Conservation (phyloP, 768 basidiomycete species). For the Megacollybia marginata region DNA sequence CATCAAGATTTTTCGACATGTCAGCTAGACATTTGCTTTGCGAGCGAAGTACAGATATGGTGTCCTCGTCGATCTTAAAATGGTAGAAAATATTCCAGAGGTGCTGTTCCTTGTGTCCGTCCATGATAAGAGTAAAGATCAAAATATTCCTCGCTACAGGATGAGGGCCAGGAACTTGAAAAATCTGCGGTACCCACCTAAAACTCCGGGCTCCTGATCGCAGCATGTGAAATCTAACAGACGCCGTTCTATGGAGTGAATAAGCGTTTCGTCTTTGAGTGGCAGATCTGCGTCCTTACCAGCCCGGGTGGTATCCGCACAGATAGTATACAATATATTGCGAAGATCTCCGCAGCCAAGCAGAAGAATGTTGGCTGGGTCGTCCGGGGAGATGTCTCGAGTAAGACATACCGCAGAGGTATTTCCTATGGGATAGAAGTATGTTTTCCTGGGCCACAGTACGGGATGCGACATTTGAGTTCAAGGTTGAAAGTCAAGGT, state of each 20-base stretch:
- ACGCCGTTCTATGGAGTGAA: slow-evolving; percentile 14
- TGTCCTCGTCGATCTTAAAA: slow-evolving; percentile 31
- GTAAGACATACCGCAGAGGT: slow-evolving; percentile 46
- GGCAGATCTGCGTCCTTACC: neutral
- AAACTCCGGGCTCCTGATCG: slow-evolving; percentile 38
- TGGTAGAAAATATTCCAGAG: slow-evolving; percentile 46
- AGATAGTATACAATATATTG: slow-evolving; percentile 43
- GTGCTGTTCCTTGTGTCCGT: slow-evolving; percentile 14
- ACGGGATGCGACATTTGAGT: slow-evolving; percentile 35
- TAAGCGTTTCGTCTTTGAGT: neutral
- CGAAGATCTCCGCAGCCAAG: slow-evolving; percentile 53
- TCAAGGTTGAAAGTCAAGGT: neutral
- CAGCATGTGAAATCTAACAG: slow-evolving; percentile 43
- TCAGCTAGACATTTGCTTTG: slow-evolving; percentile 33
- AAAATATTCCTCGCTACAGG: slow-evolving; percentile 40
- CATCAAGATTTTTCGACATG: slow-evolving; percentile 20
- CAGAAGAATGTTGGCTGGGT: slow-evolving; percentile 40
- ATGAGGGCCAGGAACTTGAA: neutral
- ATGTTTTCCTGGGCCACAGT: slow-evolving; percentile 33
- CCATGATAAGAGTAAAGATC: slow-evolving; percentile 34
- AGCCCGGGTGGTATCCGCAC: slow-evolving; percentile 13
- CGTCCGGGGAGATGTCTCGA: slow-evolving; percentile 38
- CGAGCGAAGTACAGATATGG: slow-evolving; percentile 21
- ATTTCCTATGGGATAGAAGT: slow-evolving; percentile 56
- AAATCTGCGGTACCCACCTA: slow-evolving; percentile 26